phyloP scores from a whole-genome alignment of 495 filamentous ascomycete genomes.

The Neurospora discreta region DNA sequence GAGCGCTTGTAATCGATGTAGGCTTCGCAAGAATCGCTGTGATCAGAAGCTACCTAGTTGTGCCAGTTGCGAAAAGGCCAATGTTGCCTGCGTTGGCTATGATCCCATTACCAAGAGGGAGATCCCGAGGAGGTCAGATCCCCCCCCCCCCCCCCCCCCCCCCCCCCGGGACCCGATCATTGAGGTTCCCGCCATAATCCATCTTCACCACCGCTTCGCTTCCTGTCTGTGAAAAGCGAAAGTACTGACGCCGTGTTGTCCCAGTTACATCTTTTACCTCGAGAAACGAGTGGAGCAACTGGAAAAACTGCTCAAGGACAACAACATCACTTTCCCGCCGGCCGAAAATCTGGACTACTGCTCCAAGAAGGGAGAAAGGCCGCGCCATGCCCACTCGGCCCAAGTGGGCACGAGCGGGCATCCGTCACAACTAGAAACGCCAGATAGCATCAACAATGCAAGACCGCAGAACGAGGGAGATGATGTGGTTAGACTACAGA shows the following conservation, averaged over 20 bases:
- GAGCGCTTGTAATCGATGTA: constrained; percentile 87
- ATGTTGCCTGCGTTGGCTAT: constrained; percentile 83
- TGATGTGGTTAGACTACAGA: constrained; percentile 25
- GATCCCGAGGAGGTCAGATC: constrained; percentile 63
- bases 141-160: not conserved
- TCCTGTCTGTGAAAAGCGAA: not conserved
- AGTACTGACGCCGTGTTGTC: constrained; percentile 8
- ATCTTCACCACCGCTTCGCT: not conserved
- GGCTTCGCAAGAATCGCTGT: constrained; percentile 86
- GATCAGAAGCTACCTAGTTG: constrained; percentile 87
- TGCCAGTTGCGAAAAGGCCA: constrained; percentile 80
- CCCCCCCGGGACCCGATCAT: not conserved
- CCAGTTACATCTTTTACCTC: constrained; percentile 86
- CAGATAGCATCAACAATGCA: constrained; percentile 15
- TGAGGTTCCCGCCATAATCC: constrained; percentile 2
- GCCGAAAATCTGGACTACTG: constrained; percentile 69
- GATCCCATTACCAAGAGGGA: constrained; percentile 93
- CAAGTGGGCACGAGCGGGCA: constrained; percentile 6
- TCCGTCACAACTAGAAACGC: not conserved
- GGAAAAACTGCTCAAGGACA: constrained; percentile 61
- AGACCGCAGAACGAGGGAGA: constrained; percentile 31
- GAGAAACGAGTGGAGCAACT: constrained; percentile 77
- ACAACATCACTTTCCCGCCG: constrained; percentile 60
- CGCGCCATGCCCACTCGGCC: constrained; percentile 25
- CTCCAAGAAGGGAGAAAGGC: constrained; percentile 39